These are phyloP conservation scores for Raddia guianensis DNA, from an alignment of 176 grass and related monocot genomes.

Conservation along the genomic window DNA sequence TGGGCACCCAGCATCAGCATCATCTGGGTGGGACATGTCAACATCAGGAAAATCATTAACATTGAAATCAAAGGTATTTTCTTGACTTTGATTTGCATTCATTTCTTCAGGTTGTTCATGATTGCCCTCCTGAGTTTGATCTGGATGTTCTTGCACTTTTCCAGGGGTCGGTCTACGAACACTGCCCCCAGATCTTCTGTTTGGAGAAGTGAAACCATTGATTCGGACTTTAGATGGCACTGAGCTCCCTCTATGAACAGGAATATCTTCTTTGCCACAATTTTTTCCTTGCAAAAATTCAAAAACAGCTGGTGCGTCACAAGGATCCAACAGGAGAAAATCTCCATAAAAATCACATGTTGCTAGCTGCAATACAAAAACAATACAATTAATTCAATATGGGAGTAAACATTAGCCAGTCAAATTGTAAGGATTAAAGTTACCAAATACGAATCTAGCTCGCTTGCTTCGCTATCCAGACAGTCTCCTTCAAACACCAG, in stretches of 20 bases:
- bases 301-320: constrained; percentile 78
- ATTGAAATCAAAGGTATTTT: constrained; percentile 39
- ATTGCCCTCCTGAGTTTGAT: constrained; percentile 18
- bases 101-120: constrained; percentile 34
- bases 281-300: constrained; percentile 73
- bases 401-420: constrained; percentile 19
- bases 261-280: constrained; percentile 45
- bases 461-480: constrained; percentile 77
- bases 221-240: constrained; percentile 50
- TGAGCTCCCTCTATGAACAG: constrained; percentile 34
- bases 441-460: constrained; percentile 95
- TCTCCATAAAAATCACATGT: constrained; percentile 88
- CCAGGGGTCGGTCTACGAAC: constrained; percentile 41
- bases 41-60: constrained; percentile 44
- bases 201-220: constrained; percentile 63
- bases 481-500: constrained; percentile 98
- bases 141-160: constrained; percentile 44
- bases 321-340: constrained; percentile 86
- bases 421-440: constrained; percentile 29
- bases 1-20: constrained; percentile 52
- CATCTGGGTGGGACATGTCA: constrained; percentile 51
- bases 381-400: constrained; percentile 39
- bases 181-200: constrained; percentile 56
- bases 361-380: constrained; percentile 76
- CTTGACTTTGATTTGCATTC: constrained; percentile 43